Conservation (phyloP, 805 yeast species). For the Myxozyma geophila region DNA sequence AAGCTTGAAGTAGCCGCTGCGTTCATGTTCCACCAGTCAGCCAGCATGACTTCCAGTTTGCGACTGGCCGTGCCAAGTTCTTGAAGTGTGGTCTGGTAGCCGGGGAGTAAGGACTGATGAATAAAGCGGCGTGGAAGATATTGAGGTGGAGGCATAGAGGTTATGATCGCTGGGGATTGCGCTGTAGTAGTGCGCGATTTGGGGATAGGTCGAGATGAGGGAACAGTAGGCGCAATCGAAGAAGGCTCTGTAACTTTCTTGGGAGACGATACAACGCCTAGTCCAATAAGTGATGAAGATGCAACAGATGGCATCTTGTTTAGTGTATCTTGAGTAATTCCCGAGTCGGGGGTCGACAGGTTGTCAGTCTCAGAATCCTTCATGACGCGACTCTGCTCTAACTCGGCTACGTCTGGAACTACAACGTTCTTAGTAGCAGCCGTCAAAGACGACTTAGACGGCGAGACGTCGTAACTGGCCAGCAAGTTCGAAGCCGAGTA, state of each 20-base stretch:
- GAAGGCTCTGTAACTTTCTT: neutral
- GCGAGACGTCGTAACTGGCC: conserved; percentile 8
- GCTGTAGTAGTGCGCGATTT: neutral
- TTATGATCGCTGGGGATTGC: neutral
- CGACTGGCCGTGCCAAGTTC: neutral
- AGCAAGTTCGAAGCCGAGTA: conserved; percentile 23
- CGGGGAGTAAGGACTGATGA: conserved; percentile 6
- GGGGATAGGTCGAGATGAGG: conserved; percentile 2
- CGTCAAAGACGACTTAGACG: neutral
- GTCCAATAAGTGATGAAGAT: conserved; percentile 10
- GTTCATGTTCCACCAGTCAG: conserved; percentile 14
- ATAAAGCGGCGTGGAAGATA: conserved; percentile 7
- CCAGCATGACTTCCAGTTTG: conserved; percentile 11
- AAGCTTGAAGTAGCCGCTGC: neutral
- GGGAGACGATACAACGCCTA: neutral
- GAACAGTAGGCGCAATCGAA: neutral
- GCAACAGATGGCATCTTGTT: conserved; percentile 7
- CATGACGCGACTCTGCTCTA: neutral
- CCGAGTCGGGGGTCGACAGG: neutral
- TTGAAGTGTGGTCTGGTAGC: neutral
- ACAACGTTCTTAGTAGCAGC: neutral
- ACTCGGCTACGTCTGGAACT: neutral
- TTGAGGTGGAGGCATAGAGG: conserved; percentile 15
- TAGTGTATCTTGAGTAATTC: neutral
- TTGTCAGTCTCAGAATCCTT: neutral